Base-by-base conservation (phyloP, 2,329 filamentous ascomycete genomes). In the Endocalyx cinctus region DNA sequence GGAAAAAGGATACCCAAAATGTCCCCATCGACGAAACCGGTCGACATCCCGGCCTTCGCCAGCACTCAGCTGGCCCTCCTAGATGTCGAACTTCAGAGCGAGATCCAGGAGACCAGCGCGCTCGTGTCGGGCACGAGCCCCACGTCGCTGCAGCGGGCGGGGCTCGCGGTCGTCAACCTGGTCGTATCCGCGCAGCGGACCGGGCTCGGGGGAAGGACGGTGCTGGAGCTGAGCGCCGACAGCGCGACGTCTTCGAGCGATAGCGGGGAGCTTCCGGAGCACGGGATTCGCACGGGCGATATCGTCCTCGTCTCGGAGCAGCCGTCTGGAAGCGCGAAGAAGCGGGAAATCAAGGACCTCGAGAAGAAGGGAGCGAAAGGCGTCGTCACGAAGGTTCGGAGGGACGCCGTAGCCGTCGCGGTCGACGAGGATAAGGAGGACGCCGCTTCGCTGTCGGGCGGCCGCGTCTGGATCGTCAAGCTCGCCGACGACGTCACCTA, bases 201-300 rank as follows among this genome's bases (percentile, higher is more conserved):
- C 0, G 92, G 92, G 0, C 70, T 96, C 23, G 92, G 89, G 12
- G 92, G 92, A n/a, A 85, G 87, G 44, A 87, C 86, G 0, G 83
- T 98, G 2, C 66, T 96, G 4, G 89, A 96, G 58, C 77, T 98
- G 2, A 64, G 66, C 12, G 67, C 78, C 0, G 90, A 96, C 51
- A 63, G 76, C n/a, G 84, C 87, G 1, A 74, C 82, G 2, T 70
- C 41, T 17, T 39, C 44, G 5, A 42, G 46, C 11, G n/a, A n/a
- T n/a, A 36, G 51, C 14, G 60, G 67, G 1, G 76, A 79, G 42
- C 64, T 90, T 14, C 80, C 82, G 1, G 82, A 87, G 54, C 85
- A 90, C 65, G 84, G 84, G 17, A 65, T 92, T 32, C 71, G 85
- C 3, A 72, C 77, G 0, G 87, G 87, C 2, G 87, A 92, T 57